phyloP scores from a whole-genome alignment of 371 early-diverging fungal genomes.

The Lichtheimia ramosa region DNA sequence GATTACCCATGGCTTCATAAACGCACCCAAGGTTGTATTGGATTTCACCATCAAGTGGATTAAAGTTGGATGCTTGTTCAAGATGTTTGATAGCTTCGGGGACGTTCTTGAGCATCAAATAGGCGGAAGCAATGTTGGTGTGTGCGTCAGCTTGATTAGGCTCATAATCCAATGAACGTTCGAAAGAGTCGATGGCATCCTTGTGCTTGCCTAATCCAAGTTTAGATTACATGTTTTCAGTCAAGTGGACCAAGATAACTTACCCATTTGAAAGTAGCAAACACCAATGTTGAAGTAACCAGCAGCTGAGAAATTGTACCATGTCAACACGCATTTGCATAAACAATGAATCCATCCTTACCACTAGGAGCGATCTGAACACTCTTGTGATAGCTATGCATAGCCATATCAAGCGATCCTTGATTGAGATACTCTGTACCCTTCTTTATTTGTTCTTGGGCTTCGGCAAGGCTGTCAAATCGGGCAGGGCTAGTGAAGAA shows the following conservation, averaged over 20 bases:
- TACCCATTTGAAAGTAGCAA: conserved; percentile 72
- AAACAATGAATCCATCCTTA: conserved; percentile 3
- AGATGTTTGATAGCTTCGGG: conserved; percentile 66
- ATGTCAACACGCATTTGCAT: not conserved
- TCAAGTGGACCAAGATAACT: not conserved
- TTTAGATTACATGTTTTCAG: no score
- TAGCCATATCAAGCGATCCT: conserved; percentile 53
- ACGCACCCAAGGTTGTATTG: conserved; percentile 80
- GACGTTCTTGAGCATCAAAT: conserved; percentile 65
- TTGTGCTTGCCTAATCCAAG: conserved; percentile 41
- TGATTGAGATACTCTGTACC: conserved; percentile 43
- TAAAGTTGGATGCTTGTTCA: conserved; percentile 68
- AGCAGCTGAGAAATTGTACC: conserved; percentile 34
- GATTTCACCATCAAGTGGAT: conserved; percentile 73
- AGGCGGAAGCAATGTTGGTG: conserved; percentile 81
- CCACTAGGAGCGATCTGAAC: conserved; percentile 45
- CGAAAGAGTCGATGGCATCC: conserved; percentile 68
- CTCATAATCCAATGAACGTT: conserved; percentile 65
- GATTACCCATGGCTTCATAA: conserved; percentile 66
- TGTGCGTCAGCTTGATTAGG: conserved; percentile 77
- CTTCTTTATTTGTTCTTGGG: conserved; percentile 40
- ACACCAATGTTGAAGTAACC: conserved; percentile 82
- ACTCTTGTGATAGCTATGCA: conserved; percentile 49
- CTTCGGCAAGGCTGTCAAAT: conserved; percentile 38
- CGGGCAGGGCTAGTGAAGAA: conserved; percentile 23